Conservation (phyloP, 495 filamentous ascomycete species). For the Aspergillus coremiiformis region DNA sequence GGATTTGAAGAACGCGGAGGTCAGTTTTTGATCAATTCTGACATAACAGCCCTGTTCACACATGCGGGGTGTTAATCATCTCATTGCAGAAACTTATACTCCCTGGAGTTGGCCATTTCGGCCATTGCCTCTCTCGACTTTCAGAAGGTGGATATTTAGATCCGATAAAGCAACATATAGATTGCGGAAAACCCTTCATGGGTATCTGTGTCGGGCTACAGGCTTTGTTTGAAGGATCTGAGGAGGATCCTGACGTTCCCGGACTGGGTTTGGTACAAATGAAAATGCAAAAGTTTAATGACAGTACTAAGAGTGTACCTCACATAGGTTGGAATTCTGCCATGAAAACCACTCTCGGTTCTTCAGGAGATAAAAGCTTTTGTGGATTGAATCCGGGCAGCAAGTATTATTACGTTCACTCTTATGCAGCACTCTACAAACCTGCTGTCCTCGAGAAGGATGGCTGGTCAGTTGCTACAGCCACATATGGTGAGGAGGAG, state of each 20-base stretch:
- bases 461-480: constrained; percentile 86
- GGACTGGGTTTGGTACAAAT: constrained; percentile 72
- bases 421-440: constrained; percentile 75
- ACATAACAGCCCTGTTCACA: no score
- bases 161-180: constrained; percentile 71
- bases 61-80: neutral
- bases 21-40: constrained; percentile 28
- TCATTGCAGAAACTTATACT: constrained; percentile 69
- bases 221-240: constrained; percentile 77
- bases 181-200: constrained; percentile 90
- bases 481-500: constrained; percentile 76
- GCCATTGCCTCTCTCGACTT: constrained; percentile 84
- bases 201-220: constrained; percentile 95
- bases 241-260: constrained; percentile 60
- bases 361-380: constrained; percentile 45
- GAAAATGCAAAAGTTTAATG: constrained; percentile 66
- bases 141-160: constrained; percentile 70
- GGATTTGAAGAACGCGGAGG: constrained; percentile 78
- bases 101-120: constrained; percentile 94
- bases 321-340: constrained; percentile 99
- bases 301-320: constrained; percentile 75
- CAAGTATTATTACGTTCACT: constrained; percentile 99
- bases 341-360: constrained; percentile 41
- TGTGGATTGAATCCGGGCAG: constrained; percentile 71
- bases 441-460: constrained; percentile 62